Conservation (phyloP, 2,329 filamentous ascomycete genomes). For the Emmonsia crescens region DNA sequence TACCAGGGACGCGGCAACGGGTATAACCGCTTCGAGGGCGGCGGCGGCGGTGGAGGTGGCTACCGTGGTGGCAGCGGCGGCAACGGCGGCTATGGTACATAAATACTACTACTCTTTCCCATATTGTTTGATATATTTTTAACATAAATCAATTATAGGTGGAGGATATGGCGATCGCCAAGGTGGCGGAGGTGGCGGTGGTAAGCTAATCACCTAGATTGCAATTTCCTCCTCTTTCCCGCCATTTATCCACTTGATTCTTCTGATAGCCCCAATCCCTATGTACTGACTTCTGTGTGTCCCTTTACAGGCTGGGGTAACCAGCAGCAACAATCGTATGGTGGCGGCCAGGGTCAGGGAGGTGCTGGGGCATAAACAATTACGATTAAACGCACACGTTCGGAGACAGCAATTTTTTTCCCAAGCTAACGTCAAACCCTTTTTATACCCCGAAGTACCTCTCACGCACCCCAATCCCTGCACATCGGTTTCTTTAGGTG, state of each 20-base stretch:
- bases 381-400: neutral
- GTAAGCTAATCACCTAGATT: neutral
- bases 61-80: slow-evolving; percentile 20
- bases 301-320: slow-evolving; percentile 10
- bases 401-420: slow-evolving; percentile 1
- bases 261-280: neutral
- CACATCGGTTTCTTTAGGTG: neutral
- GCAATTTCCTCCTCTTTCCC: neutral
- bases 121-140: slow-evolving; percentile 4
- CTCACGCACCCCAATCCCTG: neutral
- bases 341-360: slow-evolving; percentile 9
- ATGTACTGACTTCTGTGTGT: neutral
- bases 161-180: slow-evolving; percentile 12
- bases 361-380: neutral
- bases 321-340: slow-evolving; percentile 9
- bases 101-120: neutral
- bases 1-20: slow-evolving; percentile 36
- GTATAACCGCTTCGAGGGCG: slow-evolving; percentile 33
- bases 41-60: slow-evolving; percentile 20
- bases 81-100: slow-evolving; percentile 25
- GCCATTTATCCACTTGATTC: neutral
- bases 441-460: slow-evolving; percentile 1
- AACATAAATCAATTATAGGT: neutral
- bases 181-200: neutral
- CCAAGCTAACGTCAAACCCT: neutral